Evolutionary conservation across 2,329 filamentous ascomycete genomes (phyloP), one percentile per base, ranked within the genome.

Genomic region (Aureobasidium leucospermi): DNA sequence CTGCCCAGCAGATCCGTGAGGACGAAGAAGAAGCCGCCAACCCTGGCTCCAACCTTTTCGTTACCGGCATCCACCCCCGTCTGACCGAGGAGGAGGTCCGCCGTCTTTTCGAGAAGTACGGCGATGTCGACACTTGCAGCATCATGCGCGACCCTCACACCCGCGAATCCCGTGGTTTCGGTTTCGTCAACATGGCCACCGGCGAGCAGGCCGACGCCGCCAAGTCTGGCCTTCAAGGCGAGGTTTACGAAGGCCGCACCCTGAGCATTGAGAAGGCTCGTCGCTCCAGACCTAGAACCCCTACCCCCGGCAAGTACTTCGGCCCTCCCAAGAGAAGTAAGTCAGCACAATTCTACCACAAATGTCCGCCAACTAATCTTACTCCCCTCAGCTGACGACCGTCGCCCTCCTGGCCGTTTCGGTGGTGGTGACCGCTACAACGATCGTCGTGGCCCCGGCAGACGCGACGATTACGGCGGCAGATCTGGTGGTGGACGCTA

Each of bases 71-170:
- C 66, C 91, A 97, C 74, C 94, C 94, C 60, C 89, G 89, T 69
- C 84, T 99, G 66, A 86, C 84, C 49, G 94, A 99, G 75, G 83
- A 86, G 15, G 94, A 97, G 72, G 90, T 99, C 63, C 88, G 89
- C 58, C 91, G 91, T 74, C 86, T 99, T 66, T 99, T 99, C 71
- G 91, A 96, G 78, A 99, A 97, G 78, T 97, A 97, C 70, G 94
- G 94, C 67, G 91, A 96, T 73, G 94, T 99, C 56, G 93, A 97
- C 79, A 97, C 95, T 78, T 97, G 93, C 80, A 95, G 96, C 75
- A 99, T 99, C 79, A 99, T 99, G 94, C 86, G 93, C 71, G 94
- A 99, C 72, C 94, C 94, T 63, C 94, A 99, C 76, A 95, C 90
- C 70, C 96, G 96, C 78, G 94, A 99, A 77, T 97, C 93, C 67